phyloP scores from a whole-genome alignment of 768 basidiomycete genomes.

The Amanita thiersii region DNA sequence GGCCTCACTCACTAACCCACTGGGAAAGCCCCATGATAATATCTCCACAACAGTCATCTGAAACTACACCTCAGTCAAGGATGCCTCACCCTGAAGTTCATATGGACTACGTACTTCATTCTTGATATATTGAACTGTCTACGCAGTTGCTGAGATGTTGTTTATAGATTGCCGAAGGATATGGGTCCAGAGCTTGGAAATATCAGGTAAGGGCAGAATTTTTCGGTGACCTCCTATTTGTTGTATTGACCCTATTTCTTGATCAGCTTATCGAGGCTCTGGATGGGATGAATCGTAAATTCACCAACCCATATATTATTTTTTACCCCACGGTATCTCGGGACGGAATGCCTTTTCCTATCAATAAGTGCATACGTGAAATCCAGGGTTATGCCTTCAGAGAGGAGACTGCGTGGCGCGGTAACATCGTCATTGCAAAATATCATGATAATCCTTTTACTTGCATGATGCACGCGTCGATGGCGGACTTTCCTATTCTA shows the following conservation, averaged over 20 bases:
- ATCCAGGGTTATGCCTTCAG: constrained; percentile 58
- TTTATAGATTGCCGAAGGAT: constrained; percentile 58
- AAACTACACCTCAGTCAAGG: constrained; percentile 40
- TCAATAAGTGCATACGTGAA: constrained; percentile 69
- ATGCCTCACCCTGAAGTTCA: constrained; percentile 80
- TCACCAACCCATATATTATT: constrained; percentile 71
- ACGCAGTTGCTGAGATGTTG: constrained; percentile 10
- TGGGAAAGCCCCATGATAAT: constrained; percentile 32
- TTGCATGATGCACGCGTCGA: constrained; percentile 64
- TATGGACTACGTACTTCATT: constrained; percentile 61
- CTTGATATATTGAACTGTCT: constrained; percentile 3
- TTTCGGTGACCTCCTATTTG: constrained; percentile 8
- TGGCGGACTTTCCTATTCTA: constrained; percentile 77
- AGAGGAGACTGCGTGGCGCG: constrained; percentile 68
- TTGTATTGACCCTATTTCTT: constrained; percentile 2
- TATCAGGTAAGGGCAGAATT: constrained; percentile 51
- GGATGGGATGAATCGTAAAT: constrained; percentile 74
- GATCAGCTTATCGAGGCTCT: constrained; percentile 62
- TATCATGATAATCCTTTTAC: constrained; percentile 47
- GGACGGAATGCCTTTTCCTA: constrained; percentile 75
- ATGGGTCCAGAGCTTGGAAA: constrained; percentile 62
- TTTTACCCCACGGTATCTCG: constrained; percentile 73
- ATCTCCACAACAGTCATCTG: constrained; percentile 34
- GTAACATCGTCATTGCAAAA: constrained; percentile 74
- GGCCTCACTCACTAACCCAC: constrained; percentile 5